Conservation (phyloP, 2,329 filamentous ascomycete species). For the Tolypocladium nubicola region DNA sequence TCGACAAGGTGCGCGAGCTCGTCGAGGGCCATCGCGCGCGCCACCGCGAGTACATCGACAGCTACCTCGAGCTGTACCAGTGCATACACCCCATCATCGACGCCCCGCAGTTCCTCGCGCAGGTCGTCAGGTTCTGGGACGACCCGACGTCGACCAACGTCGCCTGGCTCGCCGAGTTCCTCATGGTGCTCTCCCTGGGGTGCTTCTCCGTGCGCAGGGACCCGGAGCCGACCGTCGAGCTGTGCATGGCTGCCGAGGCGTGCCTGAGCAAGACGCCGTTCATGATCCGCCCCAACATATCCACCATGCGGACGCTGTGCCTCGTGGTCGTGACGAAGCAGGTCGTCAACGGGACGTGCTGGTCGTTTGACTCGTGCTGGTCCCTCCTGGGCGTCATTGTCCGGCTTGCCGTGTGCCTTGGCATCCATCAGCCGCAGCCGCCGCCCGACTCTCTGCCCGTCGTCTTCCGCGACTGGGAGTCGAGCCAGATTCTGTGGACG, state of each 20-base stretch:
- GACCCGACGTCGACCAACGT: not conserved
- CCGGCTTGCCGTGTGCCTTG: slow-evolving; percentile 3
- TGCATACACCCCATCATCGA: slow-evolving; percentile 4
- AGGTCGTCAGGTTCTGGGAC: not conserved
- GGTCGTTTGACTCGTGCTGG: slow-evolving; percentile 5
- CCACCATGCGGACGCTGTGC: slow-evolving; percentile 5
- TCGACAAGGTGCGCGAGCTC: not conserved
- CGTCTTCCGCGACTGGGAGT: slow-evolving; percentile 1
- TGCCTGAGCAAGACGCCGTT: slow-evolving; percentile 7
- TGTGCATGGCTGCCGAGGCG: slow-evolving; percentile 9
- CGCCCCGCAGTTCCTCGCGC: not conserved
- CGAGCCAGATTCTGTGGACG: slow-evolving; percentile 2
- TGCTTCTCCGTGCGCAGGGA: slow-evolving; percentile 1
- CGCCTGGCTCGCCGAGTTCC: slow-evolving; percentile 4
- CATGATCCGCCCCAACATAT: slow-evolving; percentile 7
- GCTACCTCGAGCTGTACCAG: slow-evolving; percentile 4
- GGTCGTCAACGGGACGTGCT: slow-evolving; percentile 5
- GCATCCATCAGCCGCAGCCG: slow-evolving; percentile 1
- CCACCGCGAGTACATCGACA: not conserved
- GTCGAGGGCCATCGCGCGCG: not conserved
- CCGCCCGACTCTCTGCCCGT: not conserved
- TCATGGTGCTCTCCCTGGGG: slow-evolving; percentile 6
- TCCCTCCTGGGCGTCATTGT: slow-evolving; percentile 1
- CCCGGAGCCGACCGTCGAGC: slow-evolving; percentile 1
- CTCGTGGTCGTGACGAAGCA: slow-evolving; percentile 7